A percentile compares a stretch with the other conserved stretches of the same genome.
Conservation (phyloP, 805 yeast species). For the Scheffersomyces amazonensis region DNA sequence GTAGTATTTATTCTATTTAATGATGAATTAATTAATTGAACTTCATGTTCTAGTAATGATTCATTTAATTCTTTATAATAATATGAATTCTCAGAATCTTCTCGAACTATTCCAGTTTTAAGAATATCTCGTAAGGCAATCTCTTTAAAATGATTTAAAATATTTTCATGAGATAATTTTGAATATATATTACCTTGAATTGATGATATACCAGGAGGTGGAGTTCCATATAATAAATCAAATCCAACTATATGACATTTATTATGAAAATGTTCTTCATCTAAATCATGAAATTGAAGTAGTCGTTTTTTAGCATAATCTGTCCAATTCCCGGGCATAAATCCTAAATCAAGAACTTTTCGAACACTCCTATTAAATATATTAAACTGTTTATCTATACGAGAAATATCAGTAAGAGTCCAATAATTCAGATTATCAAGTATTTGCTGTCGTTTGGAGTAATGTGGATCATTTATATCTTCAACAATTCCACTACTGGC, state of each 20-base stretch:
- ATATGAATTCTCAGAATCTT: conserved; percentile 18
- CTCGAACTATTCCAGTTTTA: neutral
- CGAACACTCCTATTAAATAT: conserved; percentile 24
- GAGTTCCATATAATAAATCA: conserved; percentile 69
- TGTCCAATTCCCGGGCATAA: conserved; percentile 42
- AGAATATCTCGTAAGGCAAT: conserved; percentile 13
- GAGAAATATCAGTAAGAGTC: conserved; percentile 22
- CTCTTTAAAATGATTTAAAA: conserved; percentile 26
- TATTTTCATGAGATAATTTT: conserved; percentile 27
- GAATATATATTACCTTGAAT: conserved; percentile 88
- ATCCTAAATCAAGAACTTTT: conserved; percentile 38
- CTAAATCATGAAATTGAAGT: conserved; percentile 23
- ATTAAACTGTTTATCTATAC: conserved; percentile 24
- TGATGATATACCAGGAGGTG: conserved; percentile 76
- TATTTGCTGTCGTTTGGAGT: conserved; percentile 21
- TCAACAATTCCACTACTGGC: too few species aligned
- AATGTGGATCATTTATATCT: too few species aligned
- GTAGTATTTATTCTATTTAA: neutral
- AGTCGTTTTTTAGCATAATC: conserved; percentile 24
- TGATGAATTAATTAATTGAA: conserved; percentile 6
- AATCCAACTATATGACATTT: conserved; percentile 37
- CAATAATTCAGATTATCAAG: conserved; percentile 20
- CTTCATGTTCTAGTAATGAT: conserved; percentile 16
- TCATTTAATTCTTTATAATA: conserved; percentile 25
- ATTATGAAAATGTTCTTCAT: conserved; percentile 21